Base-by-base conservation (phyloP, 768 basidiomycete genomes). In the Chalciporus piperatus region DNA sequence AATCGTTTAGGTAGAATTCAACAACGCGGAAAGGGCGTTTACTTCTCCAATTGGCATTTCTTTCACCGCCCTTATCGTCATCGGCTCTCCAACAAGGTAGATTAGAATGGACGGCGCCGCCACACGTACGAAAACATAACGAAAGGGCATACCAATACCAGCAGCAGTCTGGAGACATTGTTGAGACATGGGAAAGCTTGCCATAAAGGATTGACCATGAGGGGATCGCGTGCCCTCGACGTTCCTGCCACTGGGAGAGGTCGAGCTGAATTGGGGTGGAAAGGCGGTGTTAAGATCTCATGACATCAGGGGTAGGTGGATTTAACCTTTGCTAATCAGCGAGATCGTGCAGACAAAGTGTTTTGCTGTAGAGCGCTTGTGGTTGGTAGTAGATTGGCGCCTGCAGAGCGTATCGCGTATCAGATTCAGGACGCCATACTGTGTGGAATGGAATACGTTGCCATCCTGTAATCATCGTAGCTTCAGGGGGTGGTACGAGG, bases 141-240 rank as follows among this genome's bases (percentile, higher is more conserved):
- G 67, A 51, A 69, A 52, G 43, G 13, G 25, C 37, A 17, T 41
- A 37, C 28, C 47, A 39, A 43, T 43, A 47, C 50, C 35, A 47
- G 22, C 12, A 41, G 38, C 27, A 35, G 41, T 42, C 47, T 51
- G 47, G 33, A 45, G 39, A 30, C 23, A 12, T 41, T 19, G 45
- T 48, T 33, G 23, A 39, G 32, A n/a, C 58, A 47, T 40, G 50
- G 40, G 48, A 61, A 52, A 25, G 35, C 25, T 45, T 55, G 5
- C 58, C 48, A 47, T 57, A 58, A 50, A 23, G 32, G 23, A 44
- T 37, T 13, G 27, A 27, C 39, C 69, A 67, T 58, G 69, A 67
- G 69, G 69, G 9, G 37, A 23, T 54, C 61, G 61, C 65, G 57
- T 70, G 69, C 55, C 37, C 35, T 27, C 23, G 35, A 39, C 45